Base-by-base conservation (phyloP, 2,329 filamentous ascomycete species). In the Diplodia seriata region DNA sequence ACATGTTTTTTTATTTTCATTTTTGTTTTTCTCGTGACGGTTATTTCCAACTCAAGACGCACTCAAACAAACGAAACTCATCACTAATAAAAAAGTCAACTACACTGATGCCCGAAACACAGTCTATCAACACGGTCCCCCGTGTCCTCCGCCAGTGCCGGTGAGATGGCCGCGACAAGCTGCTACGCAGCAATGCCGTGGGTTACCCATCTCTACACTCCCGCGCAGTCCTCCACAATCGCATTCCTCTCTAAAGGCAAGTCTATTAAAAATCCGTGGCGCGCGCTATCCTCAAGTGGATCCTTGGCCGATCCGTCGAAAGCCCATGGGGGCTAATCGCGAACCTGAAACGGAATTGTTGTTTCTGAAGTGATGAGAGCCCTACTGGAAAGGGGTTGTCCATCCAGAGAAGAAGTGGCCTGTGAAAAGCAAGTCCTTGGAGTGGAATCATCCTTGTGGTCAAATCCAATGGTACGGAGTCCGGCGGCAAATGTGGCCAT, bases 81-180 rank as follows among this genome's bases (percentile, higher is more conserved):
- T 63, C 59, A 18, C 47, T 11, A 63, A 43, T 18, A 26, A 51
- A 63, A 51, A 20, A 47, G 23, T 20, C 15, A 61, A 31, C 56
- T 20, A 38, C 23, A 26, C 18, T 23, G 49, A 33, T 33, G 14
- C 12, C 29, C 59, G 23, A 18, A 31, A 51, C 5, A 6, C 40
- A 51, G 18, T 63, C 31, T 51, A 63, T 9, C 4, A 38, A 6
- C n/a, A 33, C 31, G 31, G 3, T 4, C 6, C 47, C 23, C 1
- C 1, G 6, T 20, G 12, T 26, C 59, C 59, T 51, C 59, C 59
- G 23, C 59, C 59, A 51, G 59, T 63, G 59, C 43, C 59, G 47
- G 5, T 29, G 59, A 63, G 43, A 63, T 63, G 59, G 59, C 59
- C 59, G 43, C 59, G 47, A 63, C 59, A 63, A 63, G 59, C 59